Conservation (phyloP, 768 basidiomycete genomes). For the Amanita fuliginea region DNA sequence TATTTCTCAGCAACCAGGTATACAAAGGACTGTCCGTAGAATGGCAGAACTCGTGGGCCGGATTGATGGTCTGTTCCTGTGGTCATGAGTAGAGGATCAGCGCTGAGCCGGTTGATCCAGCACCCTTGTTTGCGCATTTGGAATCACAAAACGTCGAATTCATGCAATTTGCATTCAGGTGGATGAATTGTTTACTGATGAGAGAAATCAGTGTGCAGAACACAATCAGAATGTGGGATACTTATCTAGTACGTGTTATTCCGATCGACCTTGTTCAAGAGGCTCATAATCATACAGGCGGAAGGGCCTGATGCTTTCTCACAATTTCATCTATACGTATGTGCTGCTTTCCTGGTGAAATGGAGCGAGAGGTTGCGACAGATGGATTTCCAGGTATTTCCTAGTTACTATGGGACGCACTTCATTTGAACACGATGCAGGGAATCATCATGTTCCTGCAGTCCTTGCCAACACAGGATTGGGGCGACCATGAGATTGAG, state of each 20-base stretch:
- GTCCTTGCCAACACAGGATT: constrained; percentile 82
- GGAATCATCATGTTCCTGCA: constrained; percentile 99
- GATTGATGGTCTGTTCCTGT: constrained; percentile 53
- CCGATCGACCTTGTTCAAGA: not conserved
- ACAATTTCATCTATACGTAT: constrained; percentile 97
- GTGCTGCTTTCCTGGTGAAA: constrained; percentile 90
- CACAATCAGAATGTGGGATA: constrained; percentile 99
- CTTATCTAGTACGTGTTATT: constrained; percentile 71
- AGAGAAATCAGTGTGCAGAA: constrained; percentile 94
- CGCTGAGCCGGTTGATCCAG: constrained; percentile 25
- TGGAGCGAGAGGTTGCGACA: constrained; percentile 90
- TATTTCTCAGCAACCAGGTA: constrained; percentile 92
- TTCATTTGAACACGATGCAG: constrained; percentile 26
- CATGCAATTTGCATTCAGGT: constrained; percentile 99
- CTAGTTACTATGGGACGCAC: constrained; percentile 1
- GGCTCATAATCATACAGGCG: constrained; percentile 39
- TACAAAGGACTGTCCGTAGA: constrained; percentile 83
- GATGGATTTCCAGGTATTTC: constrained; percentile 94
- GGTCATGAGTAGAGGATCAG: constrained; percentile 1
- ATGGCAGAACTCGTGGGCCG: constrained; percentile 91
- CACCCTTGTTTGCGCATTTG: constrained; percentile 79
- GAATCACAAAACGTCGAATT: constrained; percentile 92
- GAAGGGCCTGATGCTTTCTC: constrained; percentile 98
- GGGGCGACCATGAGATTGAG: constrained; percentile 95
- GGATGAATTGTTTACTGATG: constrained; percentile 99